Conservation (phyloP, 1,139 yeast genomes). For the Diutina catenulata region DNA sequence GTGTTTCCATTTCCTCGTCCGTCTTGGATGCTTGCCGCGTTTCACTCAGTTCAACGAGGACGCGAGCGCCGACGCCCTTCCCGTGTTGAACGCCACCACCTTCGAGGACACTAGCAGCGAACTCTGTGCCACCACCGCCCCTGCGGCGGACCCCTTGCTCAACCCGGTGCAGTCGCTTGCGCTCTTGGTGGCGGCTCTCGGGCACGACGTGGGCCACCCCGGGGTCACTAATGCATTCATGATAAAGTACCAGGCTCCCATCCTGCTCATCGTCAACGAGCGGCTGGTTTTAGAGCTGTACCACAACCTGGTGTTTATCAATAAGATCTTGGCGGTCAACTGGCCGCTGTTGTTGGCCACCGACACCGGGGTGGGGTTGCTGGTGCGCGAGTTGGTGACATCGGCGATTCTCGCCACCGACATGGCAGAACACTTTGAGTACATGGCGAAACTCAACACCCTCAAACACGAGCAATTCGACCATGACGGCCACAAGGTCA, state of each 20-base stretch:
- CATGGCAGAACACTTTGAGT: slow-evolving; percentile 82
- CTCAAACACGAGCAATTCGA: slow-evolving; percentile 10
- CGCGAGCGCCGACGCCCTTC: slow-evolving; percentile 12
- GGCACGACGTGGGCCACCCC: slow-evolving; percentile 96
- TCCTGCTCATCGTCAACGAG: slow-evolving; percentile 50
- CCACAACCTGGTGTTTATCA: slow-evolving; percentile 62
- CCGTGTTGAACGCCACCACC: neutral
- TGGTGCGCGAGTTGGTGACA: slow-evolving; percentile 21
- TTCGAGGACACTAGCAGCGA: slow-evolving; percentile 1
- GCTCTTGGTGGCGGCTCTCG: slow-evolving; percentile 70
- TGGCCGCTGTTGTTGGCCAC: slow-evolving; percentile 45
- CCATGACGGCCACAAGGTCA: slow-evolving; percentile 19
- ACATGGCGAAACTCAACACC: slow-evolving; percentile 39
- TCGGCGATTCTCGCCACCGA: slow-evolving; percentile 74
- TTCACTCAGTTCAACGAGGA: slow-evolving; percentile 24
- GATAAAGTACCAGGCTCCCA: slow-evolving; percentile 49
- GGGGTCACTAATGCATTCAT: slow-evolving; percentile 80
- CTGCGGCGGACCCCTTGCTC: slow-evolving; percentile 11
- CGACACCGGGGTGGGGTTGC: slow-evolving; percentile 10
- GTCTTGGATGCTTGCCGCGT: slow-evolving; percentile 34
- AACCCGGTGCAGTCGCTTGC: slow-evolving; percentile 42
- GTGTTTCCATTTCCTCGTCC: slow-evolving; percentile 50
- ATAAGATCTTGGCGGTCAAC: slow-evolving; percentile 41
- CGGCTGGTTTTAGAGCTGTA: slow-evolving; percentile 72
- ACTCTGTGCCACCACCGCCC: neutral